Conservation (phyloP, 345 rosid genomes). For the Hibiscus trionum region DNA sequence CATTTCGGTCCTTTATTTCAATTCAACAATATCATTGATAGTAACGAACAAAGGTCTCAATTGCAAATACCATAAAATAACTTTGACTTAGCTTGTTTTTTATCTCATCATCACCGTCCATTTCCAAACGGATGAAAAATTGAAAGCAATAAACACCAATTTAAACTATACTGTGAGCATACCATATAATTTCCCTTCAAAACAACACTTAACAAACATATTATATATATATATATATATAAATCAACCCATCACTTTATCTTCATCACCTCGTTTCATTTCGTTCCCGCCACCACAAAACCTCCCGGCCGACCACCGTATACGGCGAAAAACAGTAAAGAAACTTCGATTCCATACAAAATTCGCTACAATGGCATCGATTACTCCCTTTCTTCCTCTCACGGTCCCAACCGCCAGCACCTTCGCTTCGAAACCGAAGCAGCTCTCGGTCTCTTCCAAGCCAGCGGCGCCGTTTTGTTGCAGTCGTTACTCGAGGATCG, state of each 20-base stretch:
- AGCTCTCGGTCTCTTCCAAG: neutral
- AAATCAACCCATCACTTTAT: slow-evolving; percentile 14
- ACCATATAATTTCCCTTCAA: neutral
- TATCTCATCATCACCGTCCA: neutral
- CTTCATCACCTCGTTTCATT: slow-evolving; percentile 15
- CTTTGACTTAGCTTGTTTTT: neutral
- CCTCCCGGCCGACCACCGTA: slow-evolving; percentile 19
- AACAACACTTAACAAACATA: neutral
- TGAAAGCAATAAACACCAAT: neutral
- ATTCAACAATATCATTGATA: neutral
- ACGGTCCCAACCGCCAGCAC: neutral
- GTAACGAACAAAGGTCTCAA: neutral
- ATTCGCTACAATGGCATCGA: slow-evolving; percentile 29
- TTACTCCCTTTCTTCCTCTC: slow-evolving; percentile 17
- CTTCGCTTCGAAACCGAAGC: slow-evolving; percentile 3
- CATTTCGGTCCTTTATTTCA: neutral
- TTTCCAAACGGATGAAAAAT: neutral
- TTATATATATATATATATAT: neutral
- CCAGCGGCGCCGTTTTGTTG: neutral
- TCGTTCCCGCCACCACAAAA: neutral
- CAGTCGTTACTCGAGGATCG: neutral
- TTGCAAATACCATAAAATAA: neutral
- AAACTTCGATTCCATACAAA: neutral
- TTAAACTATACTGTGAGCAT: neutral
- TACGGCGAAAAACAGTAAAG: neutral